A percentile compares a stretch with the other conserved stretches of the same genome.
Conservation (phyloP, 805 yeast genomes). For the Candida easanensis region DNA sequence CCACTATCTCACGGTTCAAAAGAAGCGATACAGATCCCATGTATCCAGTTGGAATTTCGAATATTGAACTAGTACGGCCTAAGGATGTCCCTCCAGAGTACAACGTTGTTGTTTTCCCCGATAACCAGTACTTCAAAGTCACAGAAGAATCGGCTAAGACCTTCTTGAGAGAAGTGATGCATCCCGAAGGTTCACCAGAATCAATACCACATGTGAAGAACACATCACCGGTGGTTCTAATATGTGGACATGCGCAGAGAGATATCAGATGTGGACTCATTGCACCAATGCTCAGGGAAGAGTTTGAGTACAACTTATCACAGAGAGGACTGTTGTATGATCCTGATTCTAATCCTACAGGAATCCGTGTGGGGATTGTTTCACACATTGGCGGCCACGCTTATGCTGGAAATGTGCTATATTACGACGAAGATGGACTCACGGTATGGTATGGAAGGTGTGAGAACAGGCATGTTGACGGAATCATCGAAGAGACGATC, state of each 20-base stretch:
- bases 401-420: constrained; percentile 78
- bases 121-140: constrained; percentile 36
- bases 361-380: constrained; percentile 48
- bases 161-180: constrained; percentile 42
- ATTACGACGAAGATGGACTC: constrained; percentile 41
- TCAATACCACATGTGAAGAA: constrained; percentile 24
- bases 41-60: constrained; percentile 51
- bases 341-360: constrained; percentile 21
- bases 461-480: constrained; percentile 61
- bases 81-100: constrained; percentile 1
- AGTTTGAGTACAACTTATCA: constrained; percentile 44
- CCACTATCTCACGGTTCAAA: constrained; percentile 36
- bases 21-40: constrained; percentile 35
- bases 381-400: constrained; percentile 87
- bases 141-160: constrained; percentile 19
- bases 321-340: constrained; percentile 31
- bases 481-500: constrained; percentile 56
- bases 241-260: constrained; percentile 65
- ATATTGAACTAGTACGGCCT: constrained; percentile 33
- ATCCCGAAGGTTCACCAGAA: constrained; percentile 31
- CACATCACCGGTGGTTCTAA: constrained; percentile 35
- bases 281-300: constrained; percentile 56
- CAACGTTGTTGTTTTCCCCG: constrained; percentile 52
- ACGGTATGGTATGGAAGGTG: constrained; percentile 77
- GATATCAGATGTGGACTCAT: constrained; percentile 65